Evolutionary conservation across 2,329 filamentous ascomycete genomes (phyloP), one percentile per base, ranked within the genome.

Genomic region (Didymella lethalis): DNA sequence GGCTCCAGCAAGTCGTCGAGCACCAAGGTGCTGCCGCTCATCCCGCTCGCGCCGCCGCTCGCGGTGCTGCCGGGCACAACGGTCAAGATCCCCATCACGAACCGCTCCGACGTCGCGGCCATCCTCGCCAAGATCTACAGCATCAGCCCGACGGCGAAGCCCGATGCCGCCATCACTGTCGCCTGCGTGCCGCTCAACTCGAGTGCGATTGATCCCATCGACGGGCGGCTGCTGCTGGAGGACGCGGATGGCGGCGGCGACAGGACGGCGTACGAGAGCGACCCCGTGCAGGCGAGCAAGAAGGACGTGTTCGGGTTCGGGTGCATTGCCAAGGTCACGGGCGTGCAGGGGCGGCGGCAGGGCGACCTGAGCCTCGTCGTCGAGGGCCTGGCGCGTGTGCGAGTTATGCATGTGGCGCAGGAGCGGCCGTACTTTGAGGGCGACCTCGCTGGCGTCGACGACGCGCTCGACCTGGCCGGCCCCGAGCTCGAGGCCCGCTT

Each of bases 401-500:
- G 86, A 62, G 80, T 97, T 34, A 89, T 92, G 50, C 88, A 87
- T 70, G 79, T 95, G 47, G 84, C 86, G 36, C 89, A 91, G 73
- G 91, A 96, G 64, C 85, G 88, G 52, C 92, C 93, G 2, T 96
- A 91, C 74, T 93, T 97, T 66, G 93, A 97, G 79, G 93, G 88
- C 45, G 90, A 90, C 68, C 86, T 97, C 25, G 84, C 83, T 58
- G 84, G 90, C 55, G 86, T 89, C 68, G 85, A 89, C 57, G 92
- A 96, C 73, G 84, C 87, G 65, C 82, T 76, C 50, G 69, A 77
- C 46, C 51, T 73, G 34, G 67, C 70, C 4, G 79, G 78, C 53
- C 59, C 81, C n/a, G 81, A 84, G 54, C 88, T 93, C 64, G 79
- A 85, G 47, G 85, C 89, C 63, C 82, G 90, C 14, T 98, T 98